These are phyloP conservation scores for Corchorus capsularis DNA, from an alignment of 345 rosid genomes.

Conservation along the genomic window DNA sequence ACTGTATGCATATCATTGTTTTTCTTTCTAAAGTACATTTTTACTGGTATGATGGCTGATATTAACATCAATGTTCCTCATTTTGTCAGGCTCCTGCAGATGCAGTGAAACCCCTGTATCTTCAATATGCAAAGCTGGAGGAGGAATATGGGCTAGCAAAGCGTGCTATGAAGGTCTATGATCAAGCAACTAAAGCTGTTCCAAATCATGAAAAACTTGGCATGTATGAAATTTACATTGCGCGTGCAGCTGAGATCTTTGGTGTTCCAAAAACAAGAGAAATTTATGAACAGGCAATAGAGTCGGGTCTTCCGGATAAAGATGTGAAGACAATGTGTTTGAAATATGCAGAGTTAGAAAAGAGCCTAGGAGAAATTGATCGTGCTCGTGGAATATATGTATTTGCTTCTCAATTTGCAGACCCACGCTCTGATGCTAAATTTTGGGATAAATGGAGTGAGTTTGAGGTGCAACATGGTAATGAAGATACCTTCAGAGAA, in stretches of 20 bases:
- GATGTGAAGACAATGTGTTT: slow-evolving; percentile 93
- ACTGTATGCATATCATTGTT: slow-evolving; percentile 44
- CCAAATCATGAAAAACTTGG: slow-evolving; percentile 79
- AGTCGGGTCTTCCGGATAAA: slow-evolving; percentile 93
- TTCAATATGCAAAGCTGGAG: slow-evolving; percentile 95
- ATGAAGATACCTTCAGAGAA: slow-evolving; percentile 94
- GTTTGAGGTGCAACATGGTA: slow-evolving; percentile 93
- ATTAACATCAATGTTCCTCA: slow-evolving; percentile 16
- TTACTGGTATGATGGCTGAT: slow-evolving; percentile 19
- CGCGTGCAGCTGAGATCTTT: slow-evolving; percentile 91
- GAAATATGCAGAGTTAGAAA: slow-evolving; percentile 89
- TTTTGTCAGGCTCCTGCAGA: slow-evolving; percentile 84
- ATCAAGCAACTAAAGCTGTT: slow-evolving; percentile 89
- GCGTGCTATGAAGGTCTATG: slow-evolving; percentile 95
- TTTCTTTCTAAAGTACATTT: background rate
- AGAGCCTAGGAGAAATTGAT: slow-evolving; percentile 92
- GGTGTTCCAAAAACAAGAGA: slow-evolving; percentile 96
- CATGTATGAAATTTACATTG: slow-evolving; percentile 92
- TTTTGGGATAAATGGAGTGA: slow-evolving; percentile 96
- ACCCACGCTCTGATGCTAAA: slow-evolving; percentile 82
- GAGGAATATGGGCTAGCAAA: slow-evolving; percentile 95
- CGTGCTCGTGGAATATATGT: slow-evolving; percentile 78
- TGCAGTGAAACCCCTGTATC: slow-evolving; percentile 79
- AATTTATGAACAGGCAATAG: slow-evolving; percentile 93
- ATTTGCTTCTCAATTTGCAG: slow-evolving; percentile 90